Base-by-base conservation (phyloP, 2,329 filamentous ascomycete species). In the Claviceps pusilla region DNA sequence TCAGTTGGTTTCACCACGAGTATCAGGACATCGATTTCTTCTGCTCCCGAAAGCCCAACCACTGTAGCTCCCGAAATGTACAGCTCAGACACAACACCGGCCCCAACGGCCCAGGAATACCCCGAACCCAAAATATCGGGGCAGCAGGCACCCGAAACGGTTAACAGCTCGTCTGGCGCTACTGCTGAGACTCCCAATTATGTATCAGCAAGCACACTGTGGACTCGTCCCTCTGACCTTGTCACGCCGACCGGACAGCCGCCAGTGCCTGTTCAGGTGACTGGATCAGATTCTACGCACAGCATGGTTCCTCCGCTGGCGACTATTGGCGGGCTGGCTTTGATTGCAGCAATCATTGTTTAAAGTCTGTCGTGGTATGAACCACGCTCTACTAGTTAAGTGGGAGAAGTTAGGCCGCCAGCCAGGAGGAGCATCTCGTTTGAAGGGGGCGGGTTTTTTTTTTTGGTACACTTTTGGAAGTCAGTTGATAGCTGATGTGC, bases 341-440 rank as follows among this genome's bases (percentile, higher is more conserved):
- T 68, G 6, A 53, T 66, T 54, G 64, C 59, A 37, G 59, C 57
- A 29, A 58, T 64, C 50, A 60, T 64, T 14, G 59, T 64, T 52
- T 64, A 57, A 48, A 39, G 5, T n/a, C 10, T 42, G 16, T 7
- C 31, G 46, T 29, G 46, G 16, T 43, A 45, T 37, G 6, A 24
- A 54, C 31, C 35, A 52, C 39, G 39, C 10, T 12, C 12, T 45
- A 49, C 31, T 35, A 29, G 10, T 29, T 42, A 5, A 24, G 4
- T n/a, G 19, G n/a, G 29, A 37, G 35, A 39, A 45, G 43, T 31
- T 29, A 24, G 24, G 42, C 29, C 29, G 28, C 24, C 39, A n/a
- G 29, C 24, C 39, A n/a, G 39, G 14, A 41, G 39, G 29, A 47
- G 29, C 46, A 55, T 56, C 49, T 55, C 45, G 52, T 56, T 57